Base-by-base conservation (phyloP, 208 protist genomes). In the Leishmania lainsoni region DNA sequence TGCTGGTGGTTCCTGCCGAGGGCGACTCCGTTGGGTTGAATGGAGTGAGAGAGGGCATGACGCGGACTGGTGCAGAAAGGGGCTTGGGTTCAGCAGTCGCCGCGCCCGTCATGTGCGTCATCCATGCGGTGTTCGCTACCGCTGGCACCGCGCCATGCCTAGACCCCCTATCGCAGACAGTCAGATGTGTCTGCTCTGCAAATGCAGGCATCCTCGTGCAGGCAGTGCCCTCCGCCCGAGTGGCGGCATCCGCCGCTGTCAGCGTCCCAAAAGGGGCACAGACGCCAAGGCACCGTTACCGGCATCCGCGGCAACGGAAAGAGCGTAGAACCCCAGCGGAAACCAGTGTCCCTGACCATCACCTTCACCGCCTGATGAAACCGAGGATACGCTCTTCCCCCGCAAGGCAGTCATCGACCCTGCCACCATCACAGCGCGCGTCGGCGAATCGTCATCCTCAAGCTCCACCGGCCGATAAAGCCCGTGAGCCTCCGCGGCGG, bases 321-420 rank as follows among this genome's bases (percentile, higher is more conserved):
- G 69, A 22, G 69, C 69, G 26, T 26, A 10, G 45, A 58, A 20
- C 48, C n/a, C 49, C 10, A 35, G 22, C 51, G 48, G 51, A n/a
- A 54, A 29, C n/a, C 45, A 49, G 51, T 17, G 10, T n/a, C 26
- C 26, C 48, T 49, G 51, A 42, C 26, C 48, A 51, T 10, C 71
- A 14, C 22, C 49, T n/a, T 22, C 71, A 39, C 49, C 71, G 51
- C 6, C 4, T 3, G 71, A 26, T 56, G 52, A n/a, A 20, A 32
- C 52, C 0, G 52, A 49, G 52, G 51, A 48, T 26, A 17, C 65
- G 58, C 79, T 77, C 54, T 69, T 58, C 29, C 45, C 79, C 5
- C 49, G 79, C 59, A 81, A 26, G 26, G 70, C 56, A 59, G 72
- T 42, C 29, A 72, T 77, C 65, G 79, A 59, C 49, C 29, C 61